A percentile compares a stretch with the other conserved stretches of the same genome.
Evolutionary conservation across 768 basidiomycete species (phyloP).

Genomic region (Termitomyces sp.): DNA sequence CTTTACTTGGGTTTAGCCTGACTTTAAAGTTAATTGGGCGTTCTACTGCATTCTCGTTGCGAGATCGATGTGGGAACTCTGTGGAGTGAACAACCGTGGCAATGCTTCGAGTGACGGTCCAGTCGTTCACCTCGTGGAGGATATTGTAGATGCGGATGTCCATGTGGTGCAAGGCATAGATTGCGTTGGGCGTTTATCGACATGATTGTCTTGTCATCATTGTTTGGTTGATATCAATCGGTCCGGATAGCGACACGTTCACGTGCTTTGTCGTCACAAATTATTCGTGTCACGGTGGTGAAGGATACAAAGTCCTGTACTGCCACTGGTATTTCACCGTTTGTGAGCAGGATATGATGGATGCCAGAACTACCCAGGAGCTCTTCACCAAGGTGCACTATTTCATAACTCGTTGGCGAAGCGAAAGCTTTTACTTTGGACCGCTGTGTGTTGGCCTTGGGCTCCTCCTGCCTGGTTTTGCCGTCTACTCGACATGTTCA

Average conservation of each 20-base stretch:
- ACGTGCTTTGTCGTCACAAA: background rate
- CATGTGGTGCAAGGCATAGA: conserved; percentile 22
- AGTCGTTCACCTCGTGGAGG: conserved; percentile 42
- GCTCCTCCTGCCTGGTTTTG: background rate
- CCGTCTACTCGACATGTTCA: background rate
- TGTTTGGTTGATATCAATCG: no score
- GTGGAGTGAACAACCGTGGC: conserved; percentile 55
- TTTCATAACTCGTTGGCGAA: background rate
- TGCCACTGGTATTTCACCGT: no score
- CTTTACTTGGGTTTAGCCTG: conserved; percentile 42
- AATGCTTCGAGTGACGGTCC: conserved; percentile 55
- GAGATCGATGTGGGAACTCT: conserved; percentile 37
- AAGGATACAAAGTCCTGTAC: no score
- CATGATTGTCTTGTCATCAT: no score
- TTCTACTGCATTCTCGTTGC: conserved; percentile 25
- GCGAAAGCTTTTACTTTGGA: background rate
- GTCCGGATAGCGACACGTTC: background rate
- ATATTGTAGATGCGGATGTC: conserved; percentile 33
- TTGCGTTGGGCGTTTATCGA: conserved; percentile 7
- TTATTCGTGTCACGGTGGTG: no score
- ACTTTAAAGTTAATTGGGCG: conserved; percentile 59
- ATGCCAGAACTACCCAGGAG: background rate
- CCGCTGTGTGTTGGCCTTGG: background rate
- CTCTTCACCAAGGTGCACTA: background rate
- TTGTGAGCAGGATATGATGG: no score